Base-by-base conservation (phyloP, 2,329 filamentous ascomycete species). In the Triangularia verruculosa region DNA sequence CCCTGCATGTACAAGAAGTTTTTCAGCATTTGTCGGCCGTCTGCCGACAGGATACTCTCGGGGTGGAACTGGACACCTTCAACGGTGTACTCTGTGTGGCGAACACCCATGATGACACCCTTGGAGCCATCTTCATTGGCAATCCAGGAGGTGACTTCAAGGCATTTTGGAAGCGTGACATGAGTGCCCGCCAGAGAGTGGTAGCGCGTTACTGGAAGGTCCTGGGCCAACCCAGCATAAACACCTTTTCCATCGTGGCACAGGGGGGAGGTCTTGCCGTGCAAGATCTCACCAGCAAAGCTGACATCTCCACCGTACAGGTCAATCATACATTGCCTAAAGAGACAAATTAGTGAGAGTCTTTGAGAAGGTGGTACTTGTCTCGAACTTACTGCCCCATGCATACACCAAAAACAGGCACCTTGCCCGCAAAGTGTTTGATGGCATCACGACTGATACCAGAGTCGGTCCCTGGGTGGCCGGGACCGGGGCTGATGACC, bases 41-140 rank as follows among this genome's bases (percentile, higher is more conserved):
- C 87, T 54, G 90, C 92, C 0, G 94, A 97, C 59, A 99, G 80
- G 63, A 99, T 99, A 75, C 94, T 98, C 78, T 99, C 95, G 0
- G 95, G 95, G 71, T 99, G 95, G 71, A 98, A 99, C 74, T 99
- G 95, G 15, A 99, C 95, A 47, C 93, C 95, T 76, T 99, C 95
- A n/a, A 98, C 83, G 1, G 91, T 85, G 72, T 89, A 90, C 73
- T 95, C 86, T 79, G 94, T 97, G 80, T 99, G 95, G 54, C 95
- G 89, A 54, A 99, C 91, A 55, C 95, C 95, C 90, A 98, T 97
- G 70, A 99, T 99, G 64, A 98, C 88, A 28, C 91, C 91, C 68
- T 90, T 92, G 28, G 86, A 87, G 59, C 89, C 89, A 73, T 93
- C 91, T 15, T 89, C 87, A 68, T 86, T 86, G 30, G 88, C 84